Evolutionary conservation across 2,329 filamentous ascomycete species (phyloP).

Genomic region (Drechslerella coelobrocha): DNA sequence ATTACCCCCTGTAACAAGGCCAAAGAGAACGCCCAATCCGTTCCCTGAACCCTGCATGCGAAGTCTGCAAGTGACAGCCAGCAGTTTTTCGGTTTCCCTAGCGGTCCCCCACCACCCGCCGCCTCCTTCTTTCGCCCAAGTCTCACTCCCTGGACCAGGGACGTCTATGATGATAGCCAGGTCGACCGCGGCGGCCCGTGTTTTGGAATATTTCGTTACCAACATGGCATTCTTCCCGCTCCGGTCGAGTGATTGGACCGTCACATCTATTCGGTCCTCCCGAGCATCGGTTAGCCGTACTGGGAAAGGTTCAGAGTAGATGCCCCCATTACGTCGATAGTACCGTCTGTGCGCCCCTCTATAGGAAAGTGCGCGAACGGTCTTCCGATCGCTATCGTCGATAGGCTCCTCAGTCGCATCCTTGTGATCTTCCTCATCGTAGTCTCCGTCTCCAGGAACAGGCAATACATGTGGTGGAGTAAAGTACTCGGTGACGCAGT

Average conservation of each 20-base stretch:
- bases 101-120: slow-evolving; percentile 47
- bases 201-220: slow-evolving; percentile 39
- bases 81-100: slow-evolving; percentile 37
- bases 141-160: slow-evolving; percentile 41
- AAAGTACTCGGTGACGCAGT: slow-evolving; percentile 45
- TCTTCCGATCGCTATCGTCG: slow-evolving; percentile 40
- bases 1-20: slow-evolving; percentile 45
- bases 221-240: slow-evolving; percentile 50
- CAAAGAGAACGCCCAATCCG: slow-evolving; percentile 42
- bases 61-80: slow-evolving; percentile 41
- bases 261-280: slow-evolving; percentile 44
- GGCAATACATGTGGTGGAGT: slow-evolving; percentile 40
- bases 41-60: slow-evolving; percentile 42
- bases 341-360: slow-evolving; percentile 37
- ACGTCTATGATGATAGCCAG: slow-evolving; percentile 43
- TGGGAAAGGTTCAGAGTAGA: slow-evolving; percentile 39
- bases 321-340: slow-evolving; percentile 47
- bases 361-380: slow-evolving; percentile 35
- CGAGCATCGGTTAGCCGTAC: slow-evolving; percentile 21
- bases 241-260: slow-evolving; percentile 38
- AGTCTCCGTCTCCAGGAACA: slow-evolving; percentile 39
- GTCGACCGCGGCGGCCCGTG: slow-evolving; percentile 40
- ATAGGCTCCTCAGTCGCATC: slow-evolving; percentile 46
- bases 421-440: slow-evolving; percentile 45
- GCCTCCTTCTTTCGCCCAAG: slow-evolving; percentile 41